Percentiles rank a stretch among this genome's conserved stretches.
Conservation (phyloP, 257 asterid species). For the Jacaranda mimosifolia region DNA sequence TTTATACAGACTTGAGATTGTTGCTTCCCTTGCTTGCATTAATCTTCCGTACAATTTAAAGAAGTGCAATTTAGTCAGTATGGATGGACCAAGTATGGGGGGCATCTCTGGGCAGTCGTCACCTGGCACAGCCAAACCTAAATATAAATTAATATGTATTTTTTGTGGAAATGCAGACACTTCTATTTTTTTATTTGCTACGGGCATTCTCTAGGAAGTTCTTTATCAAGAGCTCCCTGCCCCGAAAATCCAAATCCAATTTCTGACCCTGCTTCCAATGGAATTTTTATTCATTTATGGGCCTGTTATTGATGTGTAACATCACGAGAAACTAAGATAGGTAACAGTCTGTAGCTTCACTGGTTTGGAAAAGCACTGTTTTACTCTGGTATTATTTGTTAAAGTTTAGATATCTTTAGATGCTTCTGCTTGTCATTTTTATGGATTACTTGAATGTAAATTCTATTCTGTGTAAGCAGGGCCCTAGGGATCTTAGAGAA, state of each 20-base stretch:
- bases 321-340: background rate
- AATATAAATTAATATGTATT: no score
- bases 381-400: no score
- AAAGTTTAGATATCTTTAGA: no score
- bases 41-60: slow-evolving; percentile 11
- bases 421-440: background rate
- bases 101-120: no score
- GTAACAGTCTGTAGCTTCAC: background rate
- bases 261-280: background rate
- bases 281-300: background rate
- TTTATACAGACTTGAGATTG: background rate
- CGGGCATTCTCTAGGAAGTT: background rate
- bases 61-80: background rate
- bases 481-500: no score
- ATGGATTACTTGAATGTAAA: background rate
- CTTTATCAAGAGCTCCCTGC: background rate
- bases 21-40: slow-evolving; percentile 4
- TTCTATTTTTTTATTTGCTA: background rate
- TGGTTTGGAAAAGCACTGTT: background rate
- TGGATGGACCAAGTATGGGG: no score
- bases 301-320: background rate
- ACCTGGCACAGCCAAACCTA: no score
- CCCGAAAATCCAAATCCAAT: background rate
- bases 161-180: no score
- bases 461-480: no score